These are phyloP conservation scores for Rhododendron ferrugineum DNA, from an alignment of 148 eudicot species.

Conservation along the genomic window DNA sequence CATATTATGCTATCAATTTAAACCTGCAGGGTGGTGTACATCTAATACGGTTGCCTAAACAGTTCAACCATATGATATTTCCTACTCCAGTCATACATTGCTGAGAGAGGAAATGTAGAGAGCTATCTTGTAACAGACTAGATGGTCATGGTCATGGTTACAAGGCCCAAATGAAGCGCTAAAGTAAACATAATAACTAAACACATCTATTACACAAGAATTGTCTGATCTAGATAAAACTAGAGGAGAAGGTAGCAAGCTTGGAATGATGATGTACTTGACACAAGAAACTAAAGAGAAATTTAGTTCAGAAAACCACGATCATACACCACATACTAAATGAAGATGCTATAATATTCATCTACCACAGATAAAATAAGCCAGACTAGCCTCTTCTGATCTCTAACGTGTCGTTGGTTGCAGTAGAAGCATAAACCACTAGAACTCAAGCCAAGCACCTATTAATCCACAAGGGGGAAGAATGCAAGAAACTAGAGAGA, in stretches of 20 bases:
- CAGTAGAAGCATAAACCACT: slow-evolving; percentile 28
- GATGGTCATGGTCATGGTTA: background rate
- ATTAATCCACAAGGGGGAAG: slow-evolving; percentile 15
- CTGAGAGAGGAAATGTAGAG: background rate
- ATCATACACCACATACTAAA: slow-evolving; percentile 7
- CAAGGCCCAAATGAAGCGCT: slow-evolving; percentile 7
- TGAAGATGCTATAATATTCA: background rate
- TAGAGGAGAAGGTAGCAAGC: slow-evolving; percentile 1
- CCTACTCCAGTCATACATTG: background rate
- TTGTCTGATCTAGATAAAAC: slow-evolving; percentile 9
- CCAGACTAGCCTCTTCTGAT: slow-evolving; percentile 10
- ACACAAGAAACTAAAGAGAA: slow-evolving; percentile 7
- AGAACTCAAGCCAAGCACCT: slow-evolving; percentile 30
- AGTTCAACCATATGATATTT: no score
- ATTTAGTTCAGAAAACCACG: slow-evolving; percentile 8
- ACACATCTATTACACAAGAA: background rate
- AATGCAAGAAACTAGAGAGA: slow-evolving; percentile 26
- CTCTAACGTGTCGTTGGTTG: slow-evolving; percentile 27
- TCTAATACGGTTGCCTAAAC: no score
- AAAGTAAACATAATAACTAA: slow-evolving; percentile 7
- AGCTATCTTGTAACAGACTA: slow-evolving; percentile 2
- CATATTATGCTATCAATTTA: no score
- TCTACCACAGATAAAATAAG: slow-evolving; percentile 6
- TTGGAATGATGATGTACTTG: background rate
- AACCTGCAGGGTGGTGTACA: no score